These are phyloP conservation scores for Stephanocyclus meneghinianus DNA, from an alignment of 352 stramenopile species.

Conservation along the genomic window DNA sequence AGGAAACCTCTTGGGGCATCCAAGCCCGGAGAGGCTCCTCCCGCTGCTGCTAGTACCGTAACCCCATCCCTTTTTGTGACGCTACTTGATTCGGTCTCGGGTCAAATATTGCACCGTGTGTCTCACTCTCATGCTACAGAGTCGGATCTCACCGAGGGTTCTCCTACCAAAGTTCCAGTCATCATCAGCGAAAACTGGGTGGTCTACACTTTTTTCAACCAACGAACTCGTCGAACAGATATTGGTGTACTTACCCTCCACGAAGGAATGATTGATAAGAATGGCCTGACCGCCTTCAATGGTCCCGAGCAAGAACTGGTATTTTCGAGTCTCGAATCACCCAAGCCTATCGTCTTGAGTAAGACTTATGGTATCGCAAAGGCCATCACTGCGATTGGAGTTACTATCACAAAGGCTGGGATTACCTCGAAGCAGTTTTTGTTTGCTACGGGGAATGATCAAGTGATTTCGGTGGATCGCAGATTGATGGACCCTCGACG, in stretches of 20 bases:
- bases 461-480: constrained; percentile 91
- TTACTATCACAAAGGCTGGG: constrained; percentile 90
- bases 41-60: constrained; percentile 15
- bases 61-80: constrained; percentile 85
- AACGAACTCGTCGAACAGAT: constrained; percentile 82
- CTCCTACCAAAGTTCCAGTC: constrained; percentile 61
- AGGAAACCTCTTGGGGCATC: constrained; percentile 63
- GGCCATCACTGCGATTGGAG: constrained; percentile 87
- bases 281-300: constrained; percentile 93
- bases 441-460: constrained; percentile 85
- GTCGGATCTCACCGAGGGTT: constrained; percentile 20
- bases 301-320: constrained; percentile 86
- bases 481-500: constrained; percentile 92
- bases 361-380: constrained; percentile 93
- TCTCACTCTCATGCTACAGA: constrained; percentile 84
- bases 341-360: constrained; percentile 90
- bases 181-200: constrained; percentile 93
- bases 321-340: constrained; percentile 90
- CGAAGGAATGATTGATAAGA: constrained; percentile 93
- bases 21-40: constrained; percentile 40
- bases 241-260: constrained; percentile 88
- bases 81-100: constrained; percentile 92
- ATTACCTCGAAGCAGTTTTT: constrained; percentile 94
- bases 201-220: constrained; percentile 95
- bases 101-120: constrained; percentile 89